phyloP scores from a whole-genome alignment of 306 rosid species.

The Lupinus albus region DNA sequence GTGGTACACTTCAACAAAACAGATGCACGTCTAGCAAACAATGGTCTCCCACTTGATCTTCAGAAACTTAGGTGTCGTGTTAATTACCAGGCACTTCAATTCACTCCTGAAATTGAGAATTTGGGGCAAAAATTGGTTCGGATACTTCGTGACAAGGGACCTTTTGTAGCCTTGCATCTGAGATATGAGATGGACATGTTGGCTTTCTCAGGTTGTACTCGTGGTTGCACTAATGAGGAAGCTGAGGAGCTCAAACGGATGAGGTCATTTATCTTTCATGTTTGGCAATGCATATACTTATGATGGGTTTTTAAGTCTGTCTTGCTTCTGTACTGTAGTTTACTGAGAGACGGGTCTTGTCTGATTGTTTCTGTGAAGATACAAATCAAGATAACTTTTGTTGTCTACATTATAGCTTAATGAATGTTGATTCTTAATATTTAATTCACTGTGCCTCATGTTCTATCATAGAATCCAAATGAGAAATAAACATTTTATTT shows the following conservation, averaged over 20 bases:
- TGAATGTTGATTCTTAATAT: too few species aligned
- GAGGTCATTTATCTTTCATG: conserved; percentile 59
- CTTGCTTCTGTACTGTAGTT: neutral
- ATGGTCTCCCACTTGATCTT: conserved; percentile 71
- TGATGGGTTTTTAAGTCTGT: neutral
- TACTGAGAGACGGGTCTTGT: conserved; percentile 16
- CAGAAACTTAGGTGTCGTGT: conserved; percentile 84
- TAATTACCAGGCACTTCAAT: too few species aligned
- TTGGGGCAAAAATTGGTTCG: conserved; percentile 74
- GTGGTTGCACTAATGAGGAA: conserved; percentile 79
- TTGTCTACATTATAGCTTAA: neutral
- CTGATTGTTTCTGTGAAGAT: conserved; percentile 26
- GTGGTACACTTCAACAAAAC: conserved; percentile 93
- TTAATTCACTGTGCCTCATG: conserved; percentile 20
- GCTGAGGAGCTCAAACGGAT: conserved; percentile 87
- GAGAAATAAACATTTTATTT: conserved; percentile 18
- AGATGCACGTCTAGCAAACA: conserved; percentile 91
- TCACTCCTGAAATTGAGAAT: conserved; percentile 60
- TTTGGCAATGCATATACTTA: conserved; percentile 1
- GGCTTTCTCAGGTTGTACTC: conserved; percentile 99
- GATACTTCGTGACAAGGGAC: conserved; percentile 76
- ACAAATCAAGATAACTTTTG: neutral
- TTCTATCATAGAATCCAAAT: neutral
- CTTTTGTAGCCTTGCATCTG: conserved; percentile 85
- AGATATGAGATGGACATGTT: conserved; percentile 99